phyloP scores from a whole-genome alignment of 768 basidiomycete genomes.

The Amylocystis lapponica region DNA sequence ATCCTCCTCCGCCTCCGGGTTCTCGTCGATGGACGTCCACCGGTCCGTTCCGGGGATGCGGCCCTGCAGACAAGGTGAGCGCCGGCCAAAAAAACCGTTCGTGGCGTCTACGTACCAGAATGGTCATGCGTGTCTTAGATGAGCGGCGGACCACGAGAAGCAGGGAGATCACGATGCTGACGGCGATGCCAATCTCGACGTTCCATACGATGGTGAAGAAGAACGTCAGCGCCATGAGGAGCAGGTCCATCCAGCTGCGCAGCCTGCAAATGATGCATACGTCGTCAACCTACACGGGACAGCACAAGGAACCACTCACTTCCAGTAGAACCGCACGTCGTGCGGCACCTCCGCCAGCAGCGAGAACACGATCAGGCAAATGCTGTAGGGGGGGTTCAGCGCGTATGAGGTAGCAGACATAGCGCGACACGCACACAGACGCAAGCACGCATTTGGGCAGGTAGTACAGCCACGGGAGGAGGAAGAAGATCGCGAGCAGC shows the following conservation, averaged over 20 bases:
- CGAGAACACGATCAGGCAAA: constrained; percentile 79
- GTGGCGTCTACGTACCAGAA: constrained; percentile 51
- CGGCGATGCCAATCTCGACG: constrained; percentile 89
- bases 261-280: constrained; percentile 44
- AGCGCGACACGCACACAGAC: constrained; percentile 58
- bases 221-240: constrained; percentile 86
- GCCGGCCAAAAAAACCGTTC: not conserved
- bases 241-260: constrained; percentile 88
- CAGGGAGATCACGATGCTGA: constrained; percentile 82
- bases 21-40: constrained; percentile 90
- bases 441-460: constrained; percentile 88
- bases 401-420: not conserved
- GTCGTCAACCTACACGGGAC: not conserved
- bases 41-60: constrained; percentile 81
- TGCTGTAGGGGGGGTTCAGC: constrained; percentile 36
- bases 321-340: constrained; percentile 81
- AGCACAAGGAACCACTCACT: constrained; percentile 43
- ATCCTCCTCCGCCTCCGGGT: constrained; percentile 77
- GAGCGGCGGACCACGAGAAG: constrained; percentile 87
- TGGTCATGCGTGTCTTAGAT: constrained; percentile 84
- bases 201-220: constrained; percentile 82
- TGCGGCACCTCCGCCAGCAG: constrained; percentile 84
- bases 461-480: constrained; percentile 80
- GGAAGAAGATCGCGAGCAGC: constrained; percentile 82
- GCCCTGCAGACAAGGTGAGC: constrained; percentile 46